These are phyloP conservation scores for Penicillium sp. DNA, from an alignment of 2,329 filamentous ascomycete species.

Conservation along the genomic window DNA sequence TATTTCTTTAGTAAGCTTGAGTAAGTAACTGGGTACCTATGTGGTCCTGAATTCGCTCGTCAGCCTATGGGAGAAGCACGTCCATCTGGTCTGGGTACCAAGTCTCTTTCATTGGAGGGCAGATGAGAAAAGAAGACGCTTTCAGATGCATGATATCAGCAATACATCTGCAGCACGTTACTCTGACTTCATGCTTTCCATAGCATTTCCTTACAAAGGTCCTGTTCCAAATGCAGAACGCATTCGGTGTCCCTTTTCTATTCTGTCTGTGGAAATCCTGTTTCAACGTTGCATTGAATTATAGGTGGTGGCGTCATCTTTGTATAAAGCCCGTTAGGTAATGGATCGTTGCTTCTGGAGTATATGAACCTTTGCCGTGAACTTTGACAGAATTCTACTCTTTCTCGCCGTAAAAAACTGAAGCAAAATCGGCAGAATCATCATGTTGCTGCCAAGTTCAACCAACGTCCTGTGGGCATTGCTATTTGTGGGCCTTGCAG, in stretches of 20 bases:
- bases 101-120: neutral
- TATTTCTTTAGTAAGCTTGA: too few relatives aligned
- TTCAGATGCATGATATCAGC: neutral
- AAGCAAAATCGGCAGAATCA: neutral
- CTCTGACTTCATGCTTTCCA: neutral
- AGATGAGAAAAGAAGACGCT: neutral
- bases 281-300: neutral
- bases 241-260: neutral
- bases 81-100: neutral
- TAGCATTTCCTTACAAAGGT: neutral
- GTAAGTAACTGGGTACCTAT: neutral
- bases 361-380: neutral
- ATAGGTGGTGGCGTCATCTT: neutral
- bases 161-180: neutral
- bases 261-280: neutral
- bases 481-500: slow-evolving; percentile 1
- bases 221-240: neutral
- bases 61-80: slow-evolving; percentile 6
- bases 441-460: slow-evolving; percentile 7
- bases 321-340: neutral
- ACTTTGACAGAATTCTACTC: neutral
- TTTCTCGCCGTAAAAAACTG: neutral
- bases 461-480: neutral
- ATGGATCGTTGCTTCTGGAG: neutral
- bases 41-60: neutral